phyloP scores from a whole-genome alignment of 1,139 yeast species.

The Magnusiomyces tetraspermus region DNA sequence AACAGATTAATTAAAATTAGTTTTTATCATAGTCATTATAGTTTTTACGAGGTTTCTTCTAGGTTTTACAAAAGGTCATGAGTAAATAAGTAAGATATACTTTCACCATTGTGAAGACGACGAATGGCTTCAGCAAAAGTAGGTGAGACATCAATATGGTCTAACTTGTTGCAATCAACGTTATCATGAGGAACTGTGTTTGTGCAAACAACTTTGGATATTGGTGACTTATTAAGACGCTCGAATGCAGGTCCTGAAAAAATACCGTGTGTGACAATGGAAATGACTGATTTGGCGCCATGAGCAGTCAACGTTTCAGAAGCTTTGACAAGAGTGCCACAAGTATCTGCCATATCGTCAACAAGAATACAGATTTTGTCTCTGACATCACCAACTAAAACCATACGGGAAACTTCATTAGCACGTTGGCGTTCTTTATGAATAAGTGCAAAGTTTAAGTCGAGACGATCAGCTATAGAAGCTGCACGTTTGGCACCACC shows the following conservation, averaged over 20 bases:
- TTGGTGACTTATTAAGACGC: conserved; percentile 65
- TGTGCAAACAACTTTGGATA: conserved; percentile 79
- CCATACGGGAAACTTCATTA: conserved; percentile 89
- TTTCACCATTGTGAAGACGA: conserved; percentile 94
- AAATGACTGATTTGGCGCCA: conserved; percentile 76
- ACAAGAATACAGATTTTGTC: conserved; percentile 80
- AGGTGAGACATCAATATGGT: conserved; percentile 75
- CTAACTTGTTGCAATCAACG: conserved; percentile 60
- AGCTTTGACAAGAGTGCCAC: conserved; percentile 93
- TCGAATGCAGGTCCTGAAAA: conserved; percentile 78
- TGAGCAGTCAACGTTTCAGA: conserved; percentile 77
- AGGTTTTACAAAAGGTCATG: conserved; percentile 43
- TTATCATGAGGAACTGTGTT: conserved; percentile 88
- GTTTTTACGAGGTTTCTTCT: neutral
- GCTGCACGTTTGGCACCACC: conserved; percentile 99
- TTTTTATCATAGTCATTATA: too few relatives aligned
- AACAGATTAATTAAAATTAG: too few relatives aligned
- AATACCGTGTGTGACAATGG: conserved; percentile 93
- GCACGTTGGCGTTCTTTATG: conserved; percentile 95
- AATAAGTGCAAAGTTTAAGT: conserved; percentile 88
- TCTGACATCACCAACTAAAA: conserved; percentile 87
- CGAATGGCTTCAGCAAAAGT: conserved; percentile 84
- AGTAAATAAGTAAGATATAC: conserved; percentile 82
- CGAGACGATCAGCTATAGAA: conserved; percentile 82
- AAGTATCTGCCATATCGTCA: conserved; percentile 98